Evolutionary conservation across 768 basidiomycete species (phyloP).

Genomic region (Lentinula detonsa): DNA sequence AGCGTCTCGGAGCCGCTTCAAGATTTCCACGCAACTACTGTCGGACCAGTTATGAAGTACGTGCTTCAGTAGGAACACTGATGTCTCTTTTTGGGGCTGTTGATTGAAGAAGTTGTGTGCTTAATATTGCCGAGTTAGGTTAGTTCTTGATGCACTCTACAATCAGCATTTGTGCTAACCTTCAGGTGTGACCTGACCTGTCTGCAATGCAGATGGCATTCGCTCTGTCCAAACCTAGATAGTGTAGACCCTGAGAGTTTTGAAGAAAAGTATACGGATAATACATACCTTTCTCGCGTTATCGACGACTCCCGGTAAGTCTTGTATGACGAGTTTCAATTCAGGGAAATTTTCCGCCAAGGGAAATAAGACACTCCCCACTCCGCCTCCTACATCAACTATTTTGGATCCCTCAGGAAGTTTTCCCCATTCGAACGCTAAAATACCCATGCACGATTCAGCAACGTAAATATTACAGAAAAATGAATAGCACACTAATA

Average conservation of each 20-base stretch:
- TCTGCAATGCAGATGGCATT: constrained; percentile 14
- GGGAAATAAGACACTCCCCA: constrained; percentile 6
- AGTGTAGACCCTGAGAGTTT: not conserved
- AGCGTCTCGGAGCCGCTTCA: constrained; percentile 36
- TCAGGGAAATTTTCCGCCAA: constrained; percentile 8
- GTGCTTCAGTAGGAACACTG: constrained; percentile 40
- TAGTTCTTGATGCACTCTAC: not conserved
- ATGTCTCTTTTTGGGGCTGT: constrained; percentile 28
- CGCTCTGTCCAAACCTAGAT: constrained; percentile 16
- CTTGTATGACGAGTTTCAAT: constrained; percentile 11
- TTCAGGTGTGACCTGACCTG: constrained; percentile 16
- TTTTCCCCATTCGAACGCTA: constrained; percentile 4
- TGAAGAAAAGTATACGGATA: not conserved
- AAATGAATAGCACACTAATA: not conserved
- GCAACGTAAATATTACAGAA: not conserved
- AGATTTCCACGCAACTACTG: constrained; percentile 27
- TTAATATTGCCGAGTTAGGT: constrained; percentile 3
- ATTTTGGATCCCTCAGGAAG: constrained; percentile 7
- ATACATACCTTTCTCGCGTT: constrained; percentile 8
- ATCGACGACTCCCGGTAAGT: constrained; percentile 7
- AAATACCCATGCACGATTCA: not conserved
- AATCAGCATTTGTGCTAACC: constrained; percentile 7
- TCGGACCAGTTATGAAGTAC: constrained; percentile 55
- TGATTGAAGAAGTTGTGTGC: constrained; percentile 48
- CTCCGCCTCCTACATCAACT: constrained; percentile 12